Percentiles rank a stretch among this genome's conserved stretches.
phyloP scores from a whole-genome alignment of 164 flowering plant genomes.

The Cinnamomum chago region DNA sequence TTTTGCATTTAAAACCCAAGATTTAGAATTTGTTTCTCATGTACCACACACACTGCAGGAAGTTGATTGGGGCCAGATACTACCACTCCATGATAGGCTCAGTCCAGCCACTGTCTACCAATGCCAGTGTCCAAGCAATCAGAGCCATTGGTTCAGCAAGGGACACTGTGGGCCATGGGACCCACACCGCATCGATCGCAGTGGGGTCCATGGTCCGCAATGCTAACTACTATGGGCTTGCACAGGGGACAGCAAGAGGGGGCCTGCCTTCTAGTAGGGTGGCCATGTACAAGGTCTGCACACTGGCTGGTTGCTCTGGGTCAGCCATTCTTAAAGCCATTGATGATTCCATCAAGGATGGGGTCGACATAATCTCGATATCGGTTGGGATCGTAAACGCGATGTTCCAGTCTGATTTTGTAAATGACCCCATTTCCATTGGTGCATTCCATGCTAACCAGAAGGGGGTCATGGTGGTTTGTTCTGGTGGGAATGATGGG shows the following conservation, averaged over 20 bases:
- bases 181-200: constrained; percentile 68
- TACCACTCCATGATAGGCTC: constrained; percentile 24
- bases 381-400: constrained; percentile 52
- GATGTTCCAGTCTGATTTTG: constrained; percentile 43
- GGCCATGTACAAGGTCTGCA: constrained; percentile 65
- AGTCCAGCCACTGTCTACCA: background rate
- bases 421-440: constrained; percentile 64
- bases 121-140: background rate
- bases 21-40: background rate
- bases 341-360: constrained; percentile 67
- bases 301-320: constrained; percentile 50
- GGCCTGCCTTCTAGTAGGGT: constrained; percentile 52
- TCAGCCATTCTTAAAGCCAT: constrained; percentile 56
- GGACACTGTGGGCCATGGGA: constrained; percentile 63
- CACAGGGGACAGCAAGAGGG: constrained; percentile 58
- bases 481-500: constrained; percentile 77
- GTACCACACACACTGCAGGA: constrained; percentile 26
- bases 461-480: constrained; percentile 60
- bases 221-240: constrained; percentile 66
- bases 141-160: constrained; percentile 48
- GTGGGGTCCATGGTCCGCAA: constrained; percentile 41
- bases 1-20: no score
- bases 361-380: constrained; percentile 73
- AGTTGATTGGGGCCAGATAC: constrained; percentile 78
- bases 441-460: constrained; percentile 77